Conservation (phyloP, 768 basidiomycete species). For the Tylopilus subfusipes region DNA sequence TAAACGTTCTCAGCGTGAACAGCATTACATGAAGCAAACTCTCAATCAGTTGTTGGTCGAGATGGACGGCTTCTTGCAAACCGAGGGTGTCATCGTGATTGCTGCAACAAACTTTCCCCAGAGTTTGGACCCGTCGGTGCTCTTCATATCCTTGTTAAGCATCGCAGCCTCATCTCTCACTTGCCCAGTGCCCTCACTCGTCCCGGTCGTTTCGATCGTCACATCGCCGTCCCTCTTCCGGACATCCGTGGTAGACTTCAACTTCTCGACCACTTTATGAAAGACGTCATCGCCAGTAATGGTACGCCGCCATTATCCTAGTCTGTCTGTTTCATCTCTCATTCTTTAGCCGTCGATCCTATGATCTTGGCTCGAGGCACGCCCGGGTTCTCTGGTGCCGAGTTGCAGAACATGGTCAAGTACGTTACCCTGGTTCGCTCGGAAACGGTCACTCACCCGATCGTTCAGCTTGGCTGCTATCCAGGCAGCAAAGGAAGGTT, state of each 20-base stretch:
- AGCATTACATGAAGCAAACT: conserved; percentile 91
- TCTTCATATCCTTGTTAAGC: neutral
- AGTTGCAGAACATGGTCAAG: conserved; percentile 97
- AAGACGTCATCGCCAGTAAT: conserved; percentile 60
- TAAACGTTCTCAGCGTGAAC: conserved; percentile 78
- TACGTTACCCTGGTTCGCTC: conserved; percentile 35
- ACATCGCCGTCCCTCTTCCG: conserved; percentile 89
- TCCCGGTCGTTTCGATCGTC: conserved; percentile 94
- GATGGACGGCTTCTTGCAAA: conserved; percentile 94
- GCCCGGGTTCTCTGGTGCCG: conserved; percentile 95
- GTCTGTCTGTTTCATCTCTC: neutral
- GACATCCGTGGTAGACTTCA: conserved; percentile 93
- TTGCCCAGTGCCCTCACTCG: conserved; percentile 79
- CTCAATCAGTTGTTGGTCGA: conserved; percentile 96
- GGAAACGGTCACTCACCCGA: neutral
- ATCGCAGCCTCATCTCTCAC: conserved; percentile 11
- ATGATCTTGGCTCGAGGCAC: conserved; percentile 90
- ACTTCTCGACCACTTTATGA: conserved; percentile 90
- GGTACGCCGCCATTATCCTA: conserved; percentile 36
- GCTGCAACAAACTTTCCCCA: conserved; percentile 98
- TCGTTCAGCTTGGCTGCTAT: conserved; percentile 78
- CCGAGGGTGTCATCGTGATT: conserved; percentile 92
- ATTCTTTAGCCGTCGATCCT: conserved; percentile 66
- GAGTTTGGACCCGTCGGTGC: conserved; percentile 78
- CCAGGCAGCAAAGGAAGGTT: conserved; percentile 85